Percentiles rank a stretch among this genome's conserved stretches.
phyloP scores from a whole-genome alignment of 2,329 filamentous ascomycete genomes.

The Colletotrichum liaoningense region DNA sequence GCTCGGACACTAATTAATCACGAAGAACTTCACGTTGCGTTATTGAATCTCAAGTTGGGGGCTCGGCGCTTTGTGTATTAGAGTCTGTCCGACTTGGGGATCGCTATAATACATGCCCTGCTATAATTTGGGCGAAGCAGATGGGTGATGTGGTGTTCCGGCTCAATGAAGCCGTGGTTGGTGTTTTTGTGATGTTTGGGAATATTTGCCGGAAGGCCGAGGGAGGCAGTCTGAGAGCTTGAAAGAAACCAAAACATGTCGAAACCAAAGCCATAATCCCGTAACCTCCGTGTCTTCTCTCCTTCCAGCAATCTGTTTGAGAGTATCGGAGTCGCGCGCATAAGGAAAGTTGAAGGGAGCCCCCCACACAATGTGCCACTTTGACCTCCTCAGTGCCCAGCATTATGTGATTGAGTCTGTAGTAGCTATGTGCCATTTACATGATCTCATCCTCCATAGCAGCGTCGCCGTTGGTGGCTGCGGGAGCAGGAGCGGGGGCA shows the following conservation, averaged over 20 bases:
- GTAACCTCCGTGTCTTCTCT: constrained; percentile 16
- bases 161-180: constrained; percentile 1
- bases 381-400: constrained; percentile 1
- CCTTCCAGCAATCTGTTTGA: constrained; percentile 29
- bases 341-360: constrained; percentile 24
- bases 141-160: constrained; percentile 10
- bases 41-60: neutral
- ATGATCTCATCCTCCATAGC: constrained; percentile 76
- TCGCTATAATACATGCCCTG: constrained; percentile 35
- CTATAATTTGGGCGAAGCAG: constrained; percentile 17
- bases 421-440: constrained; percentile 41
- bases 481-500: constrained; percentile 59
- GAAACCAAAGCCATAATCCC: constrained; percentile 31
- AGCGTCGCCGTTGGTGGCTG: constrained; percentile 63
- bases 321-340: constrained; percentile 19
- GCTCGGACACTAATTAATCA: neutral
- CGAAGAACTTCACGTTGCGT: neutral
- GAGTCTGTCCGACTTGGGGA: constrained; percentile 18
- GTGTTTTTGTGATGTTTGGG: constrained; percentile 22
- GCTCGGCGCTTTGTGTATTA: constrained; percentile 33
- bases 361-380: neutral
- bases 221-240: constrained; percentile 29
- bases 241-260: constrained; percentile 27
- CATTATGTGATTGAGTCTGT: constrained; percentile 1
- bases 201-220: constrained; percentile 16